Base-by-base conservation (phyloP, 768 basidiomycete genomes). In the Mrakia frigida region DNA sequence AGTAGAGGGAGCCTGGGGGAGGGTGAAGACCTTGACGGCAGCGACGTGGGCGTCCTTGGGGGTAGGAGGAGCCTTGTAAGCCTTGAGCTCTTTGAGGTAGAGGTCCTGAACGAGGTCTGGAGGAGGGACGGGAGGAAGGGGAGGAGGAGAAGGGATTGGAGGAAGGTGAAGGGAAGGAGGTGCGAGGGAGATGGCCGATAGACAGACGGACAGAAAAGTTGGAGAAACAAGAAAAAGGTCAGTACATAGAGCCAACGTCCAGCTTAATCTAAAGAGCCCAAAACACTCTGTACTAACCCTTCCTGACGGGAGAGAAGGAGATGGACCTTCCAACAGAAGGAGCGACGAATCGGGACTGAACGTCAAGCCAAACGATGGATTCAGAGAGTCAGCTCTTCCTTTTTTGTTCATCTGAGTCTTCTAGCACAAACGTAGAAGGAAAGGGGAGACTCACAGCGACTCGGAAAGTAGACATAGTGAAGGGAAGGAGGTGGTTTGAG, bases 11-110 rank as follows among this genome's bases (percentile, higher is more conserved):
- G 88, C 82, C 23, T 90, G 83, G 0, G 96, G 96, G 35, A 89
- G 83, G 43, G 89, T 83, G 87, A 91, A 96, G 71, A 88, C 82
- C 85, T 96, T 97, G 78, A 98, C 94, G 75, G 84, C 86, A 74
- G 92, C 92, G 80, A 93, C 89, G 83, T 94, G 92, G 73, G 94
- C 94, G 83, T 97, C 92, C 84, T 92, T 90, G 78, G 91, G 94
- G 65, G 82, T 83, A 7, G 88, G 85, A 50, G 89, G 85, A 56
- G 92, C 87, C 86, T 93, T 96, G 89, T 95, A 98, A 6, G 88
- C 84, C 85, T 92, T 95, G 81, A 98, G 87, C 86, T 96, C 91
- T 82, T 87, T 89, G 80, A 98, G 80, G 85, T 98, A 98, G 74
- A 97, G 83, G 79, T 97, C 94, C 88, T 95, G 92, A 73, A 98